Evolutionary conservation across 1,284 basidiomycete genomes (phyloP), one percentile per base, ranked within the genome.

Genomic region (Rhodotorula sp.): DNA sequence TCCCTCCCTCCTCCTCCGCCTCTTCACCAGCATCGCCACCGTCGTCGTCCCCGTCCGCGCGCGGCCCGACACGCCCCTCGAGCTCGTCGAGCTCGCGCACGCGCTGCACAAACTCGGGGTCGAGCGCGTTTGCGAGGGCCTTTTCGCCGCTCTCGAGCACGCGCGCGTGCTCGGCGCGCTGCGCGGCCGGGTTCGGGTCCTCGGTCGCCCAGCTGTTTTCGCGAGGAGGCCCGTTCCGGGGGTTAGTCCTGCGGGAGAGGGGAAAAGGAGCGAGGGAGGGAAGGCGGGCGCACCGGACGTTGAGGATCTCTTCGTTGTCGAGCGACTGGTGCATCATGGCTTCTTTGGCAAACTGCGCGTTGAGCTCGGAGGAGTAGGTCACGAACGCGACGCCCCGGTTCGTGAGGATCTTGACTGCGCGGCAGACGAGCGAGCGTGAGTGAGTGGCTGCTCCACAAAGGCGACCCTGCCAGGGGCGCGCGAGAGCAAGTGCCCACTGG

Each of bases 311-410:
- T 81, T 97, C 92, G 79, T 95, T 92, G 82, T 99, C 96, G 76
- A 99, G 85, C 41, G 93, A 96, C 82, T 99, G 97, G 82, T 95
- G 94, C 56, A 94, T 92, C 97, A 99, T 99, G 1, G 97, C 89
- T 82, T 99, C 97, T 81, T 98, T 98, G 23, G 96, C 97, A 80
- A 99, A 99, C 80, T 97, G 93, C 1, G 93, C 97, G 76, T 88
- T 84, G 67, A 90, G 79, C 80, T 99, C 96, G 55, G 87, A 87
- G 65, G 89, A 87, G 83, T 96, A 99, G 3, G 95, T 97, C 61
- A 99, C 95, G 82, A 99, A 99, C 0, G 93, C 97, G 70, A 98
- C 94, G 65, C 91, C 92, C 68, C 96, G 91, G 80, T 93, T 93
- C 80, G 94, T 91, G 48, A 99, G 85, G 46, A 98, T 90, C 66